phyloP scores from a whole-genome alignment of 768 basidiomycete genomes.

The Lentinula edodes region DNA sequence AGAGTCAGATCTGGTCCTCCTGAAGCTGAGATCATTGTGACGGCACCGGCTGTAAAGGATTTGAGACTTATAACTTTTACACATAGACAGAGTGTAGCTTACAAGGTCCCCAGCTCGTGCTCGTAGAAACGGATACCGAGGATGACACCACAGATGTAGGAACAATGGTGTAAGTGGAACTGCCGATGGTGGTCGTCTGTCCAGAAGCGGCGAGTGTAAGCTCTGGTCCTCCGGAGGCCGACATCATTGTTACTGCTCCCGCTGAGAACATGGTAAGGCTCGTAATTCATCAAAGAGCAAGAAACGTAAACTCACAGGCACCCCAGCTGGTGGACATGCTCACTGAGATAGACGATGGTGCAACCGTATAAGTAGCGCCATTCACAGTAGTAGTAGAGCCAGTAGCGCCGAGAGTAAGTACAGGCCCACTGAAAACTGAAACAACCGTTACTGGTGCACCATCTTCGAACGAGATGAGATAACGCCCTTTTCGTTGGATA shows the following conservation, averaged over 20 bases:
- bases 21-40: neutral
- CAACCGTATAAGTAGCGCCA: neutral
- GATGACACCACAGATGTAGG: neutral
- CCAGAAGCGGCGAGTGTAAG: neutral
- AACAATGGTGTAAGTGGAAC: neutral
- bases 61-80: neutral
- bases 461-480: neutral
- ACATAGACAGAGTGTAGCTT: neutral
- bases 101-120: neutral
- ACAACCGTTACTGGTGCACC: neutral
- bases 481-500: neutral
- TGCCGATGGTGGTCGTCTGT: neutral
- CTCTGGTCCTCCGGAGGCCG: neutral
- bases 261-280: neutral
- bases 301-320: neutral
- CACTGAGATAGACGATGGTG: neutral
- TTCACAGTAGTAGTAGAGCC: neutral
- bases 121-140: neutral
- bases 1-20: neutral
- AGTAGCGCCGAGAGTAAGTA: neutral
- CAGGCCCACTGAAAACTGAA: neutral
- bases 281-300: neutral
- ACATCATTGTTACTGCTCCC: neutral
- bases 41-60: neutral
- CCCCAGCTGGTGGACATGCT: neutral